Percentiles rank a stretch among this genome's conserved stretches.
Evolutionary conservation across 495 filamentous ascomycete species (phyloP).

Genomic region (Hyaloscypha variabilis): DNA sequence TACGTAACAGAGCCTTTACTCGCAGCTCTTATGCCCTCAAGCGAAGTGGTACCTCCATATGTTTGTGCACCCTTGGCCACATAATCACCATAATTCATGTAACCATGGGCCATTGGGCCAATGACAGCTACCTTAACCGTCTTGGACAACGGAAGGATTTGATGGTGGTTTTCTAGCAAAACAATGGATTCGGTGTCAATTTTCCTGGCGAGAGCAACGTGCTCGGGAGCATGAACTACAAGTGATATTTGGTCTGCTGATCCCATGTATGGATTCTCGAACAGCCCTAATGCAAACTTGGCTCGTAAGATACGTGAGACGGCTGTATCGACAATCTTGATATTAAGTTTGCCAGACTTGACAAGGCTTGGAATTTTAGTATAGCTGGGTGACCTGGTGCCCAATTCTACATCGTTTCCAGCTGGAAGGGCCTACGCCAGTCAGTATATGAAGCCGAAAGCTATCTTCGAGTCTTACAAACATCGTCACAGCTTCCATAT

Average conservation of each 20-base stretch:
- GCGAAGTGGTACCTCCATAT: constrained; percentile 59
- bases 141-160: constrained; percentile 60
- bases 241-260: not conserved
- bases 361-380: constrained; percentile 65
- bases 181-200: constrained; percentile 69
- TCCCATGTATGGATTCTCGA: constrained; percentile 51
- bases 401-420: not conserved
- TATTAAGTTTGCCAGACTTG: constrained; percentile 55
- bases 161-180: constrained; percentile 65
- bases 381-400: constrained; percentile 46
- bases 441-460: too few relatives aligned
- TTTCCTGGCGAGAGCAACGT: constrained; percentile 56
- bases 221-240: constrained; percentile 32
- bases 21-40: constrained; percentile 64
- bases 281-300: constrained; percentile 67
- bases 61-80: constrained; percentile 63
- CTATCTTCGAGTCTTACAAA: too few relatives aligned
- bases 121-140: constrained; percentile 62
- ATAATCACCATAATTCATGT: constrained; percentile 73
- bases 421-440: not conserved
- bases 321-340: constrained; percentile 59
- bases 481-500: constrained; percentile 55
- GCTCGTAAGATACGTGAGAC: constrained; percentile 61
- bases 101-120: constrained; percentile 73
- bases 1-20: constrained; percentile 59